Conservation (phyloP, 768 basidiomycete genomes). For the Rhodotorula taiwanensis region DNA sequence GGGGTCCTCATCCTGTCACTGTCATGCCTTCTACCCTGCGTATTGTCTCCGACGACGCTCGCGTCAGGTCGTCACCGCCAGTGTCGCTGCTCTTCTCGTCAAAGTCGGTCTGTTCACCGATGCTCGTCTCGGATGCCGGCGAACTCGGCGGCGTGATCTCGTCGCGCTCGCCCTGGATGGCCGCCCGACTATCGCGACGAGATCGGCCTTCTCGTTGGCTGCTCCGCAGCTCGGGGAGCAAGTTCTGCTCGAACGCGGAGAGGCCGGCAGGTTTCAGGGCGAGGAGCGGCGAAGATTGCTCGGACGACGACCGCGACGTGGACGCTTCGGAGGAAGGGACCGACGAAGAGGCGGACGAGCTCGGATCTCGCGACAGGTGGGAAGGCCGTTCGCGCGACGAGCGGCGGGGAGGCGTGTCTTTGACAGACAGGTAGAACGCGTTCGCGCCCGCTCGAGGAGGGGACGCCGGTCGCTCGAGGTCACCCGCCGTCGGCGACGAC, state of each 20-base stretch:
- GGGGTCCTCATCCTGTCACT: background rate
- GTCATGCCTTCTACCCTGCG: background rate
- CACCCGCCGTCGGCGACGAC: background rate
- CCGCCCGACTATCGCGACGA: background rate
- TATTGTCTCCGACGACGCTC: background rate
- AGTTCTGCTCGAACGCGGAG: background rate
- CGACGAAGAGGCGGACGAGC: background rate
- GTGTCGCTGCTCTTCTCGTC: background rate
- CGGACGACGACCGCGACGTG: background rate
- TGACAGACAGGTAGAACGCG: background rate
- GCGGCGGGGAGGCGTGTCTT: background rate
- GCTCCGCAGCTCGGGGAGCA: background rate
- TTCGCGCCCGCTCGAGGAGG: background rate
- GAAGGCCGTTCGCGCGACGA: background rate
- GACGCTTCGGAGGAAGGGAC: background rate
- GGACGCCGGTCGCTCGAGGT: background rate
- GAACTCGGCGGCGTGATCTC: background rate
- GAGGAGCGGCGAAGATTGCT: background rate
- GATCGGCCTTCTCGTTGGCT: background rate
- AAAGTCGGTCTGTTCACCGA: background rate
- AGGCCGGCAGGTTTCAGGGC: background rate
- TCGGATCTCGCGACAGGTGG: background rate
- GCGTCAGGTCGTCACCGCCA: background rate
- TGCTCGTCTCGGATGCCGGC: conserved; percentile 1
- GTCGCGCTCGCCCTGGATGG: background rate